Base-by-base conservation (phyloP, 257 asterid species). In the Echites panduratus region DNA sequence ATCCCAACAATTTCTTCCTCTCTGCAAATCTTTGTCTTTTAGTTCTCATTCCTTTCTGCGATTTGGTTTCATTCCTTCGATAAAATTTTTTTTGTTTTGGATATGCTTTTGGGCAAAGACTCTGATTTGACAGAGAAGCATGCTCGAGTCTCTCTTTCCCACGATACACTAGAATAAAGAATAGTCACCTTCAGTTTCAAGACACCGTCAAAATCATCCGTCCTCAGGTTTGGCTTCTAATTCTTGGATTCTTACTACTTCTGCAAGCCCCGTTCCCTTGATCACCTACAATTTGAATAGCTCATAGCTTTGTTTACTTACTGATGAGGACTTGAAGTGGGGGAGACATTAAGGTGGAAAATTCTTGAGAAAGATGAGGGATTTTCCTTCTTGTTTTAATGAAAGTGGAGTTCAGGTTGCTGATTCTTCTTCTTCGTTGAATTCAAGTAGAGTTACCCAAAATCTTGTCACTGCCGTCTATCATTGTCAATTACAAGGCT, bases 331-430 rank as follows among this genome's bases (percentile, higher is more conserved):
- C 38, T 35, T 62, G 43, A 62, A 24, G 64, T 32, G 38, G 38
- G 2, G 12, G 2, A 0, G 35, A 24, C 3, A 56, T 56, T 56
- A 6, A 53, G 59, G 27, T 53, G 5, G 59, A 3, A n/a, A 58
- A 58, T 27, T 58, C 40, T 26, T 4, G 65, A 75, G 73, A 66
- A 56, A 20, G 56, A 90, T 87, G 97, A 87, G 84, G 83, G 97
- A 90, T 73, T 53, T 32, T 32, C 38, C 38, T 32, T 32, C 38
- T 32, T 32, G 38, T 32, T 32, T 32, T 32, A 88, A 93, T 57
- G 96, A 90, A 66, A 90, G 78, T 72, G 96, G 93, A n/a, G 85
- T 89, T 32, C 93, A 86, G 80, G 67, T 89, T 49, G 77, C 80
- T 4, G 83, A 83, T 53, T 77, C 88, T 63, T 75, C 86, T 41